phyloP scores from a whole-genome alignment of 2,329 filamentous ascomycete species.

The Knoxdaviesia capensis region DNA sequence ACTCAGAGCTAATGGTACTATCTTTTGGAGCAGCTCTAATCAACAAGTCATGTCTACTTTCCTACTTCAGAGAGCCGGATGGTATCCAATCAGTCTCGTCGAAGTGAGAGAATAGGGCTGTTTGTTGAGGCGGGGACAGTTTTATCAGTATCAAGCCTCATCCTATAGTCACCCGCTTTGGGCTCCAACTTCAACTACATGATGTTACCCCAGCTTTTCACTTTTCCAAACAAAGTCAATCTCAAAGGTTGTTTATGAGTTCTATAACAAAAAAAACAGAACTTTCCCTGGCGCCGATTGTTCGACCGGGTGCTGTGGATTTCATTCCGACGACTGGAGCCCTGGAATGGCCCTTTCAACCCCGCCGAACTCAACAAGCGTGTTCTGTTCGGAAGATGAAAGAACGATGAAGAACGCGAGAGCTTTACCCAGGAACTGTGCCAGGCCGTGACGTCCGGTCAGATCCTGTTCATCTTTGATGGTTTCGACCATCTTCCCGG shows the following conservation, averaged over 20 bases:
- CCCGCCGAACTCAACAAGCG: slow-evolving; percentile 9
- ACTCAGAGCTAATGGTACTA: too few species aligned
- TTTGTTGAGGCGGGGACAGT: too few species aligned
- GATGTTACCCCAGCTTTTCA: too few species aligned
- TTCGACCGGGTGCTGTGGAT: slow-evolving; percentile 20
- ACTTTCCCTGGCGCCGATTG: slow-evolving; percentile 7
- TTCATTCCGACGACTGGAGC: slow-evolving; percentile 15
- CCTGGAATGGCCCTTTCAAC: slow-evolving; percentile 6
- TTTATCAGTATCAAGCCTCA: too few species aligned
- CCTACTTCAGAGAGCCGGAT: too few species aligned
- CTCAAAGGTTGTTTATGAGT: slow-evolving; percentile 16
- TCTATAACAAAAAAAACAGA: slow-evolving; percentile 6
- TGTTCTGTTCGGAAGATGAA: slow-evolving; percentile 9
- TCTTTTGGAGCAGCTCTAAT: too few species aligned
- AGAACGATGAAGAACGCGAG: not conserved
- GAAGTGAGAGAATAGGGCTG: too few species aligned
- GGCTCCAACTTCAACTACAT: too few species aligned
- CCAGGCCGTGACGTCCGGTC: slow-evolving; percentile 1
- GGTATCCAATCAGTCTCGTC: too few species aligned
- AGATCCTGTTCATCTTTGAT: slow-evolving; percentile 19
- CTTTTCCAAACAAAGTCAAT: too few species aligned
- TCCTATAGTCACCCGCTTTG: too few species aligned
- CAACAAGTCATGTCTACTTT: too few species aligned
- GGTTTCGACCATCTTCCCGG: slow-evolving; percentile 20
- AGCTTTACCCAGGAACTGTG: slow-evolving; percentile 7